Evolutionary conservation across 2,329 filamentous ascomycete species (phyloP).

Genomic region (Drechslerella coelobrocha): DNA sequence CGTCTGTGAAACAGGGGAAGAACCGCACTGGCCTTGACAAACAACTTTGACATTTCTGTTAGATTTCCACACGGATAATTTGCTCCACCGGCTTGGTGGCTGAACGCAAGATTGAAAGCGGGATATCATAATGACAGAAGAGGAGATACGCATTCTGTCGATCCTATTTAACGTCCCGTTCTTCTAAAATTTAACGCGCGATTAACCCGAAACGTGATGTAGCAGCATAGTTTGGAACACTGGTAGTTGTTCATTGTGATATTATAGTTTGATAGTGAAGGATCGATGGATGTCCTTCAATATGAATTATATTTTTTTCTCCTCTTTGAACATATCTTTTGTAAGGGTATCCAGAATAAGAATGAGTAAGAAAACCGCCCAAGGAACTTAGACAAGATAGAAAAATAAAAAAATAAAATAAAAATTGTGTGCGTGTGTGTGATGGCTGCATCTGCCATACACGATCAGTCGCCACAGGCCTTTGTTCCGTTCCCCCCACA

Average conservation of each 20-base stretch:
- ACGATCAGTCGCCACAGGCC: neutral
- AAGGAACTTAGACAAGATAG: neutral
- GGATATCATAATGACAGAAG: slow-evolving; percentile 46
- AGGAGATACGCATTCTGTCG: slow-evolving; percentile 32
- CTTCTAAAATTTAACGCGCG: slow-evolving; percentile 47
- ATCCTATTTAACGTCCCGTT: slow-evolving; percentile 49
- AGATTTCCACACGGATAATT: no score
- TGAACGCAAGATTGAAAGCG: slow-evolving; percentile 2
- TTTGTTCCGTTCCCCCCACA: no score
- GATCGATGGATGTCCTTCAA: neutral
- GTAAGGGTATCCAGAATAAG: slow-evolving; percentile 41
- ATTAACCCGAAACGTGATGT: slow-evolving; percentile 45
- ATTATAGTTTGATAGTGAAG: slow-evolving; percentile 2
- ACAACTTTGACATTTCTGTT: slow-evolving; percentile 29
- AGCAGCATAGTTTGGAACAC: slow-evolving; percentile 18
- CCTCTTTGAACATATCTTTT: slow-evolving; percentile 27
- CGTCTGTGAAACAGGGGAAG: slow-evolving; percentile 49
- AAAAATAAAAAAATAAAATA: neutral
- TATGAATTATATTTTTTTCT: slow-evolving; percentile 13
- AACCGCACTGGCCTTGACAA: slow-evolving; percentile 43
- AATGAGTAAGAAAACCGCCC: slow-evolving; percentile 15
- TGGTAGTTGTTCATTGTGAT: slow-evolving; percentile 30
- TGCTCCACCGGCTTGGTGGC: no score
- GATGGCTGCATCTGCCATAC: neutral
- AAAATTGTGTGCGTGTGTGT: neutral